phyloP scores from a whole-genome alignment of 2,329 filamentous ascomycete genomes.

The Colletotrichum abscissum region DNA sequence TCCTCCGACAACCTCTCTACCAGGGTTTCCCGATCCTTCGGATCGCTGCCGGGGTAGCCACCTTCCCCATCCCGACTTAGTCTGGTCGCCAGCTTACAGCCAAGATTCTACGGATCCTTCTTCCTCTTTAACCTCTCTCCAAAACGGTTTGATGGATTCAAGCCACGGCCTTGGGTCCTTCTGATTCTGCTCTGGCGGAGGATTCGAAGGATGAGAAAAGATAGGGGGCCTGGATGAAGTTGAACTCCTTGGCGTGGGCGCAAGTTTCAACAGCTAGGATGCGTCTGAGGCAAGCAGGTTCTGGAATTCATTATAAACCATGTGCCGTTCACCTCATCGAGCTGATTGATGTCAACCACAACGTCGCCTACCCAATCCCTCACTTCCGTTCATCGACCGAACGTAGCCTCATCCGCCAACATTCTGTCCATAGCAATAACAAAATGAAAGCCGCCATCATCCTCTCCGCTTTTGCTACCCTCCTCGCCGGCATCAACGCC shows the following conservation, averaged over 20 bases:
- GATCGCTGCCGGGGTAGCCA: neutral
- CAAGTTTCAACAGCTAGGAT: no score
- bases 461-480: neutral
- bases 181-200: neutral
- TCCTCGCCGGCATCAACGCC: neutral
- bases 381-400: no score
- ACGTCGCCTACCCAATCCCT: no score
- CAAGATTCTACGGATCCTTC: neutral
- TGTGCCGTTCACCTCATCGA: no score
- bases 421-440: no score
- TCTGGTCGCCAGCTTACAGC: neutral
- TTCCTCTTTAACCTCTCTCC: no score
- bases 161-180: neutral
- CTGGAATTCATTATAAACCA: no score
- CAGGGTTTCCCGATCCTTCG: conserved; percentile 1
- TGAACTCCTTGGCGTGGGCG: no score
- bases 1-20: neutral
- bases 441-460: neutral
- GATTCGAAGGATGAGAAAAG: neutral
- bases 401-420: no score
- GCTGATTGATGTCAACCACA: no score
- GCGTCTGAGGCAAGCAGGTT: neutral
- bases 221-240: no score
- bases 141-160: neutral
- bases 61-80: conserved; percentile 14